These are phyloP conservation scores for Vitis cinerea DNA, from an alignment of 164 flowering plant genomes.

Conservation along the genomic window DNA sequence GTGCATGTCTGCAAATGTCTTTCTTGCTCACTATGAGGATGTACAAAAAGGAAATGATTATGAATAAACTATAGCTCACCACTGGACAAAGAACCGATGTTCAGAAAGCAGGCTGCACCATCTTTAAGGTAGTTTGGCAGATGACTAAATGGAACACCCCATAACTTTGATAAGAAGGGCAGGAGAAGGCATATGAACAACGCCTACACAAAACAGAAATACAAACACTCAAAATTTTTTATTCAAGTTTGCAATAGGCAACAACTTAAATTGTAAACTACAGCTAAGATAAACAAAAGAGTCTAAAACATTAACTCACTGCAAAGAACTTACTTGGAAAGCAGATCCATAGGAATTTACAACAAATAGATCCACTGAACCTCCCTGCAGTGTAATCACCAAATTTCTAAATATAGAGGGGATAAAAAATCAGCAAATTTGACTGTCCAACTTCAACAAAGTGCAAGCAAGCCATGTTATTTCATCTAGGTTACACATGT, in stretches of 20 bases:
- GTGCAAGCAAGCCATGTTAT: background rate
- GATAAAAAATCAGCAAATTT: background rate
- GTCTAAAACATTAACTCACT: slow-evolving; percentile 1
- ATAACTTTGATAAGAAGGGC: slow-evolving; percentile 86
- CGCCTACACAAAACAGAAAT: slow-evolving; percentile 52
- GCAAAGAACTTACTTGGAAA: slow-evolving; percentile 62
- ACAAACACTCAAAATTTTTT: background rate
- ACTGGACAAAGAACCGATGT: slow-evolving; percentile 58
- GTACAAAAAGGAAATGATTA: background rate
- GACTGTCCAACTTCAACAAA: background rate
- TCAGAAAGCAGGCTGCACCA: slow-evolving; percentile 93
- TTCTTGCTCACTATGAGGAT: too few relatives aligned
- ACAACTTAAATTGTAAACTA: background rate
- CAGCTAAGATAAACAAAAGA: background rate
- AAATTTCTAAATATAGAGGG: background rate
- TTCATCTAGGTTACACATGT: too few relatives aligned
- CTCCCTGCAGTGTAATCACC: slow-evolving; percentile 52
- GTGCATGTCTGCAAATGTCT: too few relatives aligned
- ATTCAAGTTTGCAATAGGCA: background rate
- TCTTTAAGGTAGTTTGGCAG: slow-evolving; percentile 76
- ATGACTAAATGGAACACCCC: slow-evolving; percentile 91
- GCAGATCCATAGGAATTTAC: slow-evolving; percentile 95
- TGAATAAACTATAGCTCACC: slow-evolving; percentile 39
- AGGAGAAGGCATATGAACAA: slow-evolving; percentile 79
- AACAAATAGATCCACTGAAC: slow-evolving; percentile 88